Evolutionary conservation across 495 filamentous ascomycete species (phyloP), one percentile per base, ranked within the genome.

Genomic region (Hyphodiscus hymeniophilus): DNA sequence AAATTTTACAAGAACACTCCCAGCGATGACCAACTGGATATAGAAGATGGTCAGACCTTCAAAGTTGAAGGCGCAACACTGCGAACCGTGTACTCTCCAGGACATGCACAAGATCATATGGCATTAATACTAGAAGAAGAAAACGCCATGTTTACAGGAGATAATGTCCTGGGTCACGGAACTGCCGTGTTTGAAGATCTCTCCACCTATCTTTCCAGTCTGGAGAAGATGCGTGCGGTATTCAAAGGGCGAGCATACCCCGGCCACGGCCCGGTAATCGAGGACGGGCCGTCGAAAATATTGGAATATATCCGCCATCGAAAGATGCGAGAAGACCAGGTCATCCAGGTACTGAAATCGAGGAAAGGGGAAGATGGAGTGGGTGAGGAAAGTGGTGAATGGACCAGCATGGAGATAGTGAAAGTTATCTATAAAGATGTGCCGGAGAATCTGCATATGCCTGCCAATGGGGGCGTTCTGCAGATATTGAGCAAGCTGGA

Each of bases 161-260:
- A 98, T 58, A 96, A 92, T 56, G 87, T 98, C 24, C 75, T 98
- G 3, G 92, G 92, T 0, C 89, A 96, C 48, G 92, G 92, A 2
- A 96, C 92, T 3, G 80, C 85, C 23, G 89, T 95, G 11, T 96
- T 95, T 59, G 89, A 94, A 64, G 82, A 95, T 48, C 71, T 95
- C 2, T 64, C 63, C 5, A 66, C 66, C 3, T 98, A 96, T 59
- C 66, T 96, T 48, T 53, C 57, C n/a, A 88, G 80, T 41, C 63
- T 98, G 12, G 68, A 81, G 43, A 71, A 69, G 47, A 94, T 96
- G 87, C 66, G 71, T 38, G 57, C 63, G 15, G 64, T 79, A 16
- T 84, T 85, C 47, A 53, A 48, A 3, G 85, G 85, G 1, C 71
- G 79, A n/a, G 89, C 78, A 3, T 97, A 95, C 60, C 92, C 92